Evolutionary conservation across 768 basidiomycete genomes (phyloP).

Genomic region (Omphalotus guepiniiformis): DNA sequence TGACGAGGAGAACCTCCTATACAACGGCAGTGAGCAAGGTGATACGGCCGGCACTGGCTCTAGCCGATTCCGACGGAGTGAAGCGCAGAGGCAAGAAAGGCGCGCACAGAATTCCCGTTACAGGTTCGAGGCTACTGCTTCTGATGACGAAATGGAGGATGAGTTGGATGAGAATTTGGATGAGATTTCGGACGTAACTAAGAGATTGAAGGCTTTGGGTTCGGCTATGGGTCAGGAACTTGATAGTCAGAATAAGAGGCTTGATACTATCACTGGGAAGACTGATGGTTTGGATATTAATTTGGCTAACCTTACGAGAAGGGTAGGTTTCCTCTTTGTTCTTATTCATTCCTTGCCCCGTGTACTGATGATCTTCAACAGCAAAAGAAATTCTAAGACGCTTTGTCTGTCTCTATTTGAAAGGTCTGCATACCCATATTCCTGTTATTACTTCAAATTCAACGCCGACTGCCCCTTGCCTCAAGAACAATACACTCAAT

Average conservation of each 20-base stretch:
- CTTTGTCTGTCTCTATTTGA: too few relatives aligned
- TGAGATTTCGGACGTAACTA: constrained; percentile 76
- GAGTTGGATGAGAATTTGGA: constrained; percentile 90
- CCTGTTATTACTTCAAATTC: too few relatives aligned
- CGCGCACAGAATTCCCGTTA: constrained; percentile 77
- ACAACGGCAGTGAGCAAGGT: constrained; percentile 25
- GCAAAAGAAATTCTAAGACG: constrained; percentile 56
- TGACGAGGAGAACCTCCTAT: constrained; percentile 24
- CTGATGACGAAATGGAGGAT: constrained; percentile 93
- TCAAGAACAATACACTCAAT: too few relatives aligned
- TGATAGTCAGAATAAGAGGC: constrained; percentile 77
- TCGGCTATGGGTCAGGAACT: constrained; percentile 86
- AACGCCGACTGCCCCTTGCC: too few relatives aligned
- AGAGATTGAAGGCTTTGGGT: constrained; percentile 74
- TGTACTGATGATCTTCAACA: constrained; percentile 21
- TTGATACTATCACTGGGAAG: constrained; percentile 76
- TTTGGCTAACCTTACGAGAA: constrained; percentile 79
- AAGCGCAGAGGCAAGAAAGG: constrained; percentile 47
- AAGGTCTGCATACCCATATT: too few relatives aligned
- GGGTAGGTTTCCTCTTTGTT: constrained; percentile 40
- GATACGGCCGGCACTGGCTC: constrained; percentile 26
- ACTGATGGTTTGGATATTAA: constrained; percentile 69
- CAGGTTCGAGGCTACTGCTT: constrained; percentile 87
- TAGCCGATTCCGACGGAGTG: constrained; percentile 40
- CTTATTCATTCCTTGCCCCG: neutral